These are phyloP conservation scores for Andrographis paniculata DNA, from an alignment of 305 asterid species.

Conservation along the genomic window DNA sequence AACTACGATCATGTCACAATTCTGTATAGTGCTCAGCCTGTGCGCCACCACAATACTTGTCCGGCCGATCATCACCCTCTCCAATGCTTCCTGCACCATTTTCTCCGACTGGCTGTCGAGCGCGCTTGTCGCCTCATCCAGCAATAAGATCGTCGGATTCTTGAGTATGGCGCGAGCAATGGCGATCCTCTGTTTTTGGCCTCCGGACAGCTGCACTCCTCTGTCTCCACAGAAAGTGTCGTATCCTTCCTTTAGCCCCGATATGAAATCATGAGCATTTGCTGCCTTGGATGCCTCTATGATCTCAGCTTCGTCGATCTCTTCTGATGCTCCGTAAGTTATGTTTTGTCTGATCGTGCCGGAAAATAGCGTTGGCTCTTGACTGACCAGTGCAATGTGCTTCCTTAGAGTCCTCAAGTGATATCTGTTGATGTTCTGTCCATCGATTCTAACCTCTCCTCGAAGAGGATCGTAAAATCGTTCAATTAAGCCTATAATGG, in stretches of 20 bases:
- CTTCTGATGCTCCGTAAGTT: constrained; percentile 47
- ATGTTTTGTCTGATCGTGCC: constrained; percentile 69
- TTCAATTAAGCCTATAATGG: constrained; percentile 62
- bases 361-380: constrained; percentile 74
- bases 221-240: constrained; percentile 82
- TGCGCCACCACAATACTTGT: constrained; percentile 90
- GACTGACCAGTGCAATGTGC: constrained; percentile 83
- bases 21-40: constrained; percentile 67
- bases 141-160: constrained; percentile 51
- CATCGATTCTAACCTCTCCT: constrained; percentile 64
- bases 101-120: constrained; percentile 77
- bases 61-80: constrained; percentile 78
- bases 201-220: constrained; percentile 83
- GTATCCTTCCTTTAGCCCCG: constrained; percentile 63
- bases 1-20: constrained; percentile 71
- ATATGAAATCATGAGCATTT: constrained; percentile 76
- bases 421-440: constrained; percentile 54
- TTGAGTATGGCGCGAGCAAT: constrained; percentile 78
- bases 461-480: constrained; percentile 66
- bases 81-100: constrained; percentile 77
- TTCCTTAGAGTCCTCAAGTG: constrained; percentile 55
- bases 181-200: constrained; percentile 88
- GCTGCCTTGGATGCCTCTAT: constrained; percentile 75
- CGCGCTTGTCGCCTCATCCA: constrained; percentile 93
- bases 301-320: constrained; percentile 41